Conservation (phyloP, 768 basidiomycete genomes). For the Gelatoporia subvermispora region DNA sequence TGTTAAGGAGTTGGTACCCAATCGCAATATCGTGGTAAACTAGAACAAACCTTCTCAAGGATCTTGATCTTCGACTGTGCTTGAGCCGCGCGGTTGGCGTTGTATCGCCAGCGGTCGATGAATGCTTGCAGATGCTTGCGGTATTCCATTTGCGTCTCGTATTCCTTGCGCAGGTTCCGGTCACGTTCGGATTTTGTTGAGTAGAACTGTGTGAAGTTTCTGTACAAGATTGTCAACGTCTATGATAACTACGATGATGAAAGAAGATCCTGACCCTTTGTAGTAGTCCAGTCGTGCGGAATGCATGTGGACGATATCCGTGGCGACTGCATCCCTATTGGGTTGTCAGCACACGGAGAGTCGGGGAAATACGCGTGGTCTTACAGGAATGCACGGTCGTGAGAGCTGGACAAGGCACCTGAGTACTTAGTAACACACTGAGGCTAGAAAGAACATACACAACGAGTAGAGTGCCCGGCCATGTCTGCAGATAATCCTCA, state of each 20-base stretch:
- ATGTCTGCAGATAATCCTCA: slow-evolving; percentile 95
- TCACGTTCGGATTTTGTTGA: slow-evolving; percentile 96
- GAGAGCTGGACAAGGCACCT: slow-evolving; percentile 52
- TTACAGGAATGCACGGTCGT: slow-evolving; percentile 94
- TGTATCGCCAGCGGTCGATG: slow-evolving; percentile 98
- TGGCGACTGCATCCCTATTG: slow-evolving; percentile 85
- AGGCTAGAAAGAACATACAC: slow-evolving; percentile 51
- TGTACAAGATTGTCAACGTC: slow-evolving; percentile 19
- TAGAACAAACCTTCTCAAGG: slow-evolving; percentile 57
- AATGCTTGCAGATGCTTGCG: slow-evolving; percentile 94
- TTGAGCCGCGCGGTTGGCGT: slow-evolving; percentile 77
- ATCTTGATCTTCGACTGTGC: slow-evolving; percentile 57
- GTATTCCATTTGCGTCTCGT: slow-evolving; percentile 94
- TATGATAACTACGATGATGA: not conserved
- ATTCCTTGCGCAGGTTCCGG: slow-evolving; percentile 87
- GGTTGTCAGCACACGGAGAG: not conserved
- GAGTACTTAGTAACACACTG: not conserved
- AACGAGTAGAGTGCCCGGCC: slow-evolving; percentile 87
- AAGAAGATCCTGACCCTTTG: slow-evolving; percentile 66
- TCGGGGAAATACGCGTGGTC: slow-evolving; percentile 18
- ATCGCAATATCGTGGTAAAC: not conserved
- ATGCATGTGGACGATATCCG: slow-evolving; percentile 97
- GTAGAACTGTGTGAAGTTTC: slow-evolving; percentile 98
- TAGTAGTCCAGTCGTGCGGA: slow-evolving; percentile 92
- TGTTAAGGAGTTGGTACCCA: not conserved